Percentiles rank a stretch among this genome's conserved stretches.
Evolutionary conservation across 2,329 filamentous ascomycete genomes (phyloP).

Genomic region (Fusarium marasasianum): DNA sequence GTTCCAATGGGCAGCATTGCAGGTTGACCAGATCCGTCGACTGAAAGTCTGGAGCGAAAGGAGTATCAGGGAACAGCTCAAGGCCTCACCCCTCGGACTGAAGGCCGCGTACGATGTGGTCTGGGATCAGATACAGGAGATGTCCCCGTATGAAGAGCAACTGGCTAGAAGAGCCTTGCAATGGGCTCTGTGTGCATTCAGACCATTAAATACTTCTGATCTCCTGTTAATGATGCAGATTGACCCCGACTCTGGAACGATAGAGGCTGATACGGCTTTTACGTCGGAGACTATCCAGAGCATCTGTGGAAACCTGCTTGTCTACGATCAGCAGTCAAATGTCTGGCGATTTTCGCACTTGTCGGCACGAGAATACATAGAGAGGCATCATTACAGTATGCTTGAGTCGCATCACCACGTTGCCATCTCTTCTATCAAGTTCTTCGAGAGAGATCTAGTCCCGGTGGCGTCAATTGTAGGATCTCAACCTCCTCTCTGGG

Average conservation of each 20-base stretch:
- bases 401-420: accelerated
- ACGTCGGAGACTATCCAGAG: accelerated
- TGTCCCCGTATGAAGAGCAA: accelerated
- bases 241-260: accelerated
- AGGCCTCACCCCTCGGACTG: accelerated
- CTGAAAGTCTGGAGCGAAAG: accelerated
- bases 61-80: accelerated
- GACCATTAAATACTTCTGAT: accelerated
- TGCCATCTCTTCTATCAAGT: not conserved
- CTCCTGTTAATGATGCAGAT: accelerated
- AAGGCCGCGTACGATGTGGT: accelerated
- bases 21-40: not conserved
- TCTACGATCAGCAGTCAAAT: accelerated
- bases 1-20: not conserved
- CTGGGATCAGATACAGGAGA: not conserved
- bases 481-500: no score
- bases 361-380: not conserved
- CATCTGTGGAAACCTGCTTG: not conserved
- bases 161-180: accelerated
- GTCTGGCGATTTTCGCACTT: not conserved
- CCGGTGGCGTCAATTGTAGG: no score
- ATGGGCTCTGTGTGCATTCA: not conserved
- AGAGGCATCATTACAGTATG: accelerated
- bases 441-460: accelerated
- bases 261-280: accelerated